Evolutionary conservation across 2,329 filamentous ascomycete genomes (phyloP), one percentile per base, ranked within the genome.

Genomic region (Arachnomyces sp.): DNA sequence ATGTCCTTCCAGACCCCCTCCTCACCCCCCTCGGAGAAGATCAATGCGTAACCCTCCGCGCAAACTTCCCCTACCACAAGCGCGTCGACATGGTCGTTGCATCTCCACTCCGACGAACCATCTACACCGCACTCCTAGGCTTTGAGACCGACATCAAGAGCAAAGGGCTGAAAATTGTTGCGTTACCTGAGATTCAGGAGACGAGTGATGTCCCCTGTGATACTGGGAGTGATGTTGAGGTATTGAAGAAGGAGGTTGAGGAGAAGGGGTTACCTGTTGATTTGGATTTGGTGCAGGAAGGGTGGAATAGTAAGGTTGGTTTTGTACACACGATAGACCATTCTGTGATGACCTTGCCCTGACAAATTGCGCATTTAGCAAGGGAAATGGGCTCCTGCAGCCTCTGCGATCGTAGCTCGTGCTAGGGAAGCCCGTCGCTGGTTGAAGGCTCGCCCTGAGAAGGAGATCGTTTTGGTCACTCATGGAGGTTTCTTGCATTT

Each of bases 401-500:
- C 63, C 12, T 45, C 61, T 4, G 77, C 76, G 43, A 68, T 90
- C 32, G 70, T 75, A 45, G 67, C 63, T 25, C 68, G 84, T 12
- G 82, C 83, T 0, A 64, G 66, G n/a, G 70, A 69, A 16, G 77
- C 78, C 4, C 68, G 85, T 32, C 51, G 66, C 9, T 79, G 74
- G 63, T 58, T 92, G 44, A 65, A 64, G 50, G 54, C 48, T 7
- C 54, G 67, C 16, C 63, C 64, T 3, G 73, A 77, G 51, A 79
- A 84, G 52, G 75, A 90, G 50, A 75, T 94, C 18, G 77, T 82
- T 0, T 71, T 88, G 2, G 85, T 93, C 6, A 82, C 85, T 2
- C 88, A 94, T 53, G 88, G 88, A 2, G 84, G 83, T 1, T 84
- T 89, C 51, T 58, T 94, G 52, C 88, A 94, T 59, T 93, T 86